Percentiles rank a stretch among this genome's conserved stretches.
Evolutionary conservation across 495 filamentous ascomycete genomes (phyloP).

Genomic region (Emericellopsis terricola): DNA sequence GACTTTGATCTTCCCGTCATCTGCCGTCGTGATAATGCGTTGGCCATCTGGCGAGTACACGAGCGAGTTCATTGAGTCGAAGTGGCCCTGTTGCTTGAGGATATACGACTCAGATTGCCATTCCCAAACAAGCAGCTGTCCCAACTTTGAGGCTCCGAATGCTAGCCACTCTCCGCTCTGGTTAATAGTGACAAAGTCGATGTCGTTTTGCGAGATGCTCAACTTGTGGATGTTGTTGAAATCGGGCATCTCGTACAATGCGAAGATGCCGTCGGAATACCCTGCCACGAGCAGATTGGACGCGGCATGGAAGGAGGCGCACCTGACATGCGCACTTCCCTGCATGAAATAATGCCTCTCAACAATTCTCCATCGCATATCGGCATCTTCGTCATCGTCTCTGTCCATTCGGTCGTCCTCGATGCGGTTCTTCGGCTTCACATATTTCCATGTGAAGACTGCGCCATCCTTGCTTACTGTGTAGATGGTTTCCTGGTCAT

Average conservation of each 20-base stretch:
- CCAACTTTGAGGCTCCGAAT: slow-evolving; percentile 89
- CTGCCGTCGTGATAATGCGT: slow-evolving; percentile 76
- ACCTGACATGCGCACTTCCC: slow-evolving; percentile 69
- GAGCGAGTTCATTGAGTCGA: slow-evolving; percentile 88
- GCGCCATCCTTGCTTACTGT: slow-evolving; percentile 40
- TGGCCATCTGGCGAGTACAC: slow-evolving; percentile 89
- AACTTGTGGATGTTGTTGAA: slow-evolving; percentile 84
- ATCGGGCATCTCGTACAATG: slow-evolving; percentile 88
- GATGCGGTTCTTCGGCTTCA: slow-evolving; percentile 26
- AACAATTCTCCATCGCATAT: slow-evolving; percentile 65
- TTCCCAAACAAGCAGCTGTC: slow-evolving; percentile 93
- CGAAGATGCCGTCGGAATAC: slow-evolving; percentile 87
- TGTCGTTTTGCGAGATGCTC: slow-evolving; percentile 90
- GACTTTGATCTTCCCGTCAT: slow-evolving; percentile 95
- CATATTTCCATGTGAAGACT: slow-evolving; percentile 49
- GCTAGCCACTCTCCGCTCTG: slow-evolving; percentile 92
- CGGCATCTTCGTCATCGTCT: slow-evolving; percentile 35
- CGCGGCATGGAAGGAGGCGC: slow-evolving; percentile 69
- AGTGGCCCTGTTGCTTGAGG: slow-evolving; percentile 91
- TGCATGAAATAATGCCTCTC: slow-evolving; percentile 86
- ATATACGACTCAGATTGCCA: slow-evolving; percentile 99
- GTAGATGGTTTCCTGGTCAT: slow-evolving; percentile 60
- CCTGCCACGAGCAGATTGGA: slow-evolving; percentile 80
- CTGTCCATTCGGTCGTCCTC: slow-evolving; percentile 37
- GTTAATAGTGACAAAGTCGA: slow-evolving; percentile 85